Evolutionary conservation across 441 rosid genomes (phyloP).

Genomic region (Erodium moschatum): DNA sequence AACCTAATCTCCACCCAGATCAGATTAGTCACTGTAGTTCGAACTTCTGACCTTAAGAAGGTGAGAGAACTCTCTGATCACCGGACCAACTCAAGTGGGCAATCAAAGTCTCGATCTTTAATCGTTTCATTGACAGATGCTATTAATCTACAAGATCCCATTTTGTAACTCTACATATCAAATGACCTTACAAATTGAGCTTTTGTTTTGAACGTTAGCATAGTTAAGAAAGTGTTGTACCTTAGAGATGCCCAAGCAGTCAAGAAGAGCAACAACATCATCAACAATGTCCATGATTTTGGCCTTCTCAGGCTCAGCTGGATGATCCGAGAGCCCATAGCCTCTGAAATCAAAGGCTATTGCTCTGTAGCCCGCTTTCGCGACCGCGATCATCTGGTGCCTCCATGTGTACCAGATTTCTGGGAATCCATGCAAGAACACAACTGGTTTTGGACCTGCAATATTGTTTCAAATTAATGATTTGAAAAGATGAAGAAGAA

Average conservation of each 20-base stretch:
- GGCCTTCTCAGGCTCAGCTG: slow-evolving; percentile 20
- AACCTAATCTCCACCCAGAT: no score
- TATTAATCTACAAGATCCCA: no score
- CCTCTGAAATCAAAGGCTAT: slow-evolving; percentile 20
- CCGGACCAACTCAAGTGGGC: no score
- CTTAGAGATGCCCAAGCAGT: slow-evolving; percentile 16
- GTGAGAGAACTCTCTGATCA: no score
- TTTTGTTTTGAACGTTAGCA: no score
- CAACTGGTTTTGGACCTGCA: slow-evolving; percentile 21
- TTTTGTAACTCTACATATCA: neutral
- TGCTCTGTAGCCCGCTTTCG: slow-evolving; percentile 12
- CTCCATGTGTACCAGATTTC: slow-evolving; percentile 15
- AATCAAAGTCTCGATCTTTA: no score
- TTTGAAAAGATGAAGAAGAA: neutral
- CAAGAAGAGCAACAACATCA: slow-evolving; percentile 18
- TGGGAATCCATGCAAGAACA: slow-evolving; percentile 22
- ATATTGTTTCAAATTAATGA: neutral
- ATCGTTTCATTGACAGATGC: no score
- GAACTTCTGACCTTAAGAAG: no score
- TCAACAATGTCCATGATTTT: slow-evolving; percentile 14
- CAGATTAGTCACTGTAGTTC: no score
- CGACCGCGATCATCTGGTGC: slow-evolving; percentile 17
- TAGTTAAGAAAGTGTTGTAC: neutral
- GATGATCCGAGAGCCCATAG: slow-evolving; percentile 20
- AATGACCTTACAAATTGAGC: neutral